phyloP scores from a whole-genome alignment of 306 rosid genomes.

The Quercus glauca region DNA sequence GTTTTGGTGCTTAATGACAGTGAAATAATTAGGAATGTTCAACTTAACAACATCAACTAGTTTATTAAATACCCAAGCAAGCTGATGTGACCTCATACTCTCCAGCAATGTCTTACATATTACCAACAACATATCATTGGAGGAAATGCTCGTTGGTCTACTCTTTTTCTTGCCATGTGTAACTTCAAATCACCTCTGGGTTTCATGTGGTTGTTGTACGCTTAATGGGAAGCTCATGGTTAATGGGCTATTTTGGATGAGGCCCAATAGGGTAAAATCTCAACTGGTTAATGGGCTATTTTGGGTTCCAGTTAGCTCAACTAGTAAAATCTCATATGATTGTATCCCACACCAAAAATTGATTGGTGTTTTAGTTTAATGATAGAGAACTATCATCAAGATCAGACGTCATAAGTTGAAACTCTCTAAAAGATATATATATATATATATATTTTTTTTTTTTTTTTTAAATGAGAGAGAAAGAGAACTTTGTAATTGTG shows the following conservation, averaged over 20 bases:
- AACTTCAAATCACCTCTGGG: not conserved
- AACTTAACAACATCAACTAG: constrained; percentile 74
- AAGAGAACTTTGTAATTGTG: no score
- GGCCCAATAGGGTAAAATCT: no score
- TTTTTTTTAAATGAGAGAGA: no score
- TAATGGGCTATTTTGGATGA: no score
- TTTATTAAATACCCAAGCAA: constrained; percentile 67
- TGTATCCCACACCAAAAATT: fast-evolving
- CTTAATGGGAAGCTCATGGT: no score
- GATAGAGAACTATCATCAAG: fast-evolving
- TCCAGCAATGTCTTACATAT: constrained; percentile 54
- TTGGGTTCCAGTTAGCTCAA: fast-evolving
- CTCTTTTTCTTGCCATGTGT: constrained; percentile 53
- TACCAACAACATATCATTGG: constrained; percentile 55
- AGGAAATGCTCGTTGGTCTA: constrained; percentile 17
- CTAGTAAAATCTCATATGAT: fast-evolving
- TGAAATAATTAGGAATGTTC: constrained; percentile 80
- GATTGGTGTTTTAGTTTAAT: no score
- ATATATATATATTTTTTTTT: no score
- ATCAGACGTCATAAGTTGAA: fast-evolving
- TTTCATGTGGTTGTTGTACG: not conserved
- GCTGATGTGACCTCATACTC: constrained; percentile 51
- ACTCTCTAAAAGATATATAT: no score
- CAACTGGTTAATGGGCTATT: no score
- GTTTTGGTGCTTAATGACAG: constrained; percentile 85